Base-by-base conservation (phyloP, 2,329 filamentous ascomycete species). In the Microsporum canis region DNA sequence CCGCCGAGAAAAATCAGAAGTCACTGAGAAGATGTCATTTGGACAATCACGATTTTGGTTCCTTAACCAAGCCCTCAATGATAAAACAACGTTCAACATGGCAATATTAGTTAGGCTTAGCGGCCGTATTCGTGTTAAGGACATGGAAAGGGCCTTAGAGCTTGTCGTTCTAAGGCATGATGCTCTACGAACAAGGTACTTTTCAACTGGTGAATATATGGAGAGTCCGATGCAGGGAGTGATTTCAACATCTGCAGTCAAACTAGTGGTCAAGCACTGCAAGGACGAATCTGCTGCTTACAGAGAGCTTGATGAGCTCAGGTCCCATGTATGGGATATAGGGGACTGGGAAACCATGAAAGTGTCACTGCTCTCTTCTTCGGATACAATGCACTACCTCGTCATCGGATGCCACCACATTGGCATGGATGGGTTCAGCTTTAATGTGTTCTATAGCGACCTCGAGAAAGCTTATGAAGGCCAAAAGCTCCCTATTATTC, bases 391-490 rank as follows among this genome's bases (percentile, higher is more conserved):
- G 45, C 75, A 79, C 61, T 75, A 70, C 64, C 62, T 82, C 2
- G 43, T 83, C 0, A 55, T 82, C 3, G 69, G 69, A 0, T 73
- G 71, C 53, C 79, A 82, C 62, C 79, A 82, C 64, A 81, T 83
- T 41, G 68, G 72, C 38, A 74, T 82, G 71, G 81, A 83, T 63
- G 79, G 76, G 0, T 63, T 75, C 41, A 78, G 78, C 51, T 73
- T 73, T 2, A 64, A 76, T 7, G 64, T 81, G 1, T 69, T 83
- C 17, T 60, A 79, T 10, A 33, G 63, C 0, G 79, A 82, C 41
- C 61, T 82, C 2, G 70, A 77, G n/a, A 73, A 70, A 33, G 72
- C 68, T 0, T 82, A 82, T 66, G 27, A 49, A 31, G 45, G 45
- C 3, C 68, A 68, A 1, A 69, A 71, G n/a, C 59, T 63, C 14